These are phyloP conservation scores for Fusarium paranaense DNA, from an alignment of 2,329 filamentous ascomycete genomes.

Conservation along the genomic window DNA sequence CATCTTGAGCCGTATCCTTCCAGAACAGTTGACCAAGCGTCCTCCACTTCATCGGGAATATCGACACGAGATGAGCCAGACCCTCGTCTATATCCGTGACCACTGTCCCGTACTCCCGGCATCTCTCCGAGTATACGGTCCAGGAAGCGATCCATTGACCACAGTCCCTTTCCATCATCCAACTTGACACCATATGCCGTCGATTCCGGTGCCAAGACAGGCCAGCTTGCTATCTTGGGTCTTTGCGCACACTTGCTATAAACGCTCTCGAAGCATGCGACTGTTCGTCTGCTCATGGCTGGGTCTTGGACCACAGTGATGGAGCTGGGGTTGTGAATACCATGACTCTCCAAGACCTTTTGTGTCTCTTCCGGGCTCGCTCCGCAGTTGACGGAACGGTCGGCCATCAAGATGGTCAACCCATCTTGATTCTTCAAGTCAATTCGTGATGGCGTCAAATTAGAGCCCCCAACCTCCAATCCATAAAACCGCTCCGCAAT, in stretches of 20 bases:
- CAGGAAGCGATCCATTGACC: constrained; percentile 27
- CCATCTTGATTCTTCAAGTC: rapidly evolving
- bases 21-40: constrained; percentile 25
- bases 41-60: constrained; percentile 22
- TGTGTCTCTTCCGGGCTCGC: background rate
- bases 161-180: background rate
- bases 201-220: rapidly evolving
- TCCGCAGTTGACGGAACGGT: background rate
- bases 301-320: constrained; percentile 20
- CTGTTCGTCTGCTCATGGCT: constrained; percentile 12
- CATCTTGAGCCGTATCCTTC: background rate
- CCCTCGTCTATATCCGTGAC: background rate
- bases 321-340: rapidly evolving
- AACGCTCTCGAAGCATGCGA: background rate
- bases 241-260: rapidly evolving
- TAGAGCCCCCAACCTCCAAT: background rate
- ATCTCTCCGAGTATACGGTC: constrained; percentile 3
- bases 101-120: rapidly evolving
- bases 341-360: rapidly evolving
- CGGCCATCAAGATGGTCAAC: background rate
- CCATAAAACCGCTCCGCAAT: constrained; percentile 14
- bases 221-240: background rate
- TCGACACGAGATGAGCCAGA: background rate
- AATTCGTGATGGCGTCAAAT: background rate
- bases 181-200: background rate